A percentile compares a stretch with the other conserved stretches of the same genome.
Evolutionary conservation across 257 asterid species (phyloP).

Genomic region (Solanum ossicruentum): DNA sequence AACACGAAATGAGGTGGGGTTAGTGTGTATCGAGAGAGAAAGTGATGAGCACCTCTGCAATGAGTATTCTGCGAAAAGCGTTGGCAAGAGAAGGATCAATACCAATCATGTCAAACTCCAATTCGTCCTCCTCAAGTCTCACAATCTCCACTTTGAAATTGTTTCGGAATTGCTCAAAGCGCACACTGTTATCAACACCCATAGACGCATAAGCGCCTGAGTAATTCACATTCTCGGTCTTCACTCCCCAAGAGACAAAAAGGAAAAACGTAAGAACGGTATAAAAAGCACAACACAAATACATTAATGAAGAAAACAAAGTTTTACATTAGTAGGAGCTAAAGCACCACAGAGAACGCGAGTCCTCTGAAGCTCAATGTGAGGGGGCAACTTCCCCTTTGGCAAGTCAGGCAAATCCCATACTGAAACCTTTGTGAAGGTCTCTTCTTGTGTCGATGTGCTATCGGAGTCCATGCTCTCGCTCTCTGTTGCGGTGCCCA

Average conservation of each 20-base stretch:
- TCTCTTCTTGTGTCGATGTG: background rate
- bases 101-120: constrained; percentile 88
- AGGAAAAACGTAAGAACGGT: background rate
- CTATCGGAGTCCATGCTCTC: background rate
- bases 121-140: constrained; percentile 43
- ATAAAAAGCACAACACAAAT: constrained; percentile 14
- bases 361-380: constrained; percentile 57
- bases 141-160: constrained; percentile 58
- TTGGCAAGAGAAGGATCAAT: constrained; percentile 83
- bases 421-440: constrained; percentile 33
- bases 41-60: constrained; percentile 51
- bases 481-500: background rate
- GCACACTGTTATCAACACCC: constrained; percentile 86
- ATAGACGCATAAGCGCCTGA: constrained; percentile 75
- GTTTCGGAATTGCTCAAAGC: constrained; percentile 42
- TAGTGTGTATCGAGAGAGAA: background rate
- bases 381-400: constrained; percentile 49
- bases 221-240: constrained; percentile 14
- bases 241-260: background rate
- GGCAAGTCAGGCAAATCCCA: constrained; percentile 93
- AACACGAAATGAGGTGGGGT: background rate
- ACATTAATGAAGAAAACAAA: background rate
- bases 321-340: constrained; percentile 65
- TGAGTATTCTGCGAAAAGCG: constrained; percentile 87
- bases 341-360: constrained; percentile 56